These are phyloP conservation scores for Penicillium carneum DNA, from an alignment of 2,329 filamentous ascomycete genomes.

Conservation along the genomic window DNA sequence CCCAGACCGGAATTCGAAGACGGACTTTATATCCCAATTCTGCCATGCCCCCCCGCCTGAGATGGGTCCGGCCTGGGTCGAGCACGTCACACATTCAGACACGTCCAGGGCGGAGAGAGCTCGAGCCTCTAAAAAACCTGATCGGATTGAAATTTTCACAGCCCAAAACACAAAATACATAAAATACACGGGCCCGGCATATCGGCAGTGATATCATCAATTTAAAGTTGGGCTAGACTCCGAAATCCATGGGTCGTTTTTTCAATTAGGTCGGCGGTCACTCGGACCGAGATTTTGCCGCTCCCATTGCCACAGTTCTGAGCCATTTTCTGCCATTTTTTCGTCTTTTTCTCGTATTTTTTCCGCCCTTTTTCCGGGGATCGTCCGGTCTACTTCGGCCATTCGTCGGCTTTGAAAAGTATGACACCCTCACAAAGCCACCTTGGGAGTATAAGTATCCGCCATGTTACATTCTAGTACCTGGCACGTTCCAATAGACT, in stretches of 20 bases:
- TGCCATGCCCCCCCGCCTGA: too few relatives aligned
- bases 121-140: not conserved
- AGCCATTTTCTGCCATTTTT: not conserved
- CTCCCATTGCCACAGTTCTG: not conserved
- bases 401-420: conserved; percentile 25
- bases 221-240: not conserved
- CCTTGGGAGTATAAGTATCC: conserved; percentile 24
- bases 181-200: not conserved
- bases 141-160: too few relatives aligned
- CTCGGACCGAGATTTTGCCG: not conserved
- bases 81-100: too few relatives aligned
- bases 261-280: not conserved
- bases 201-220: not conserved
- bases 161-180: too few relatives aligned
- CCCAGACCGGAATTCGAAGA: too few relatives aligned
- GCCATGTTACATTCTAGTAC: not conserved
- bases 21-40: too few relatives aligned
- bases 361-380: conserved; percentile 2
- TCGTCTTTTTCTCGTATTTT: too few relatives aligned
- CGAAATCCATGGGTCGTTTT: not conserved
- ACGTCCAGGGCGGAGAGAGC: not conserved
- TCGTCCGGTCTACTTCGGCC: conserved; percentile 27
- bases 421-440: not conserved
- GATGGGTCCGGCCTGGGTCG: too few relatives aligned
- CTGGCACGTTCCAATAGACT: not conserved